Base-by-base conservation (phyloP, 2,329 filamentous ascomycete genomes). In the Cytospora piceae region DNA sequence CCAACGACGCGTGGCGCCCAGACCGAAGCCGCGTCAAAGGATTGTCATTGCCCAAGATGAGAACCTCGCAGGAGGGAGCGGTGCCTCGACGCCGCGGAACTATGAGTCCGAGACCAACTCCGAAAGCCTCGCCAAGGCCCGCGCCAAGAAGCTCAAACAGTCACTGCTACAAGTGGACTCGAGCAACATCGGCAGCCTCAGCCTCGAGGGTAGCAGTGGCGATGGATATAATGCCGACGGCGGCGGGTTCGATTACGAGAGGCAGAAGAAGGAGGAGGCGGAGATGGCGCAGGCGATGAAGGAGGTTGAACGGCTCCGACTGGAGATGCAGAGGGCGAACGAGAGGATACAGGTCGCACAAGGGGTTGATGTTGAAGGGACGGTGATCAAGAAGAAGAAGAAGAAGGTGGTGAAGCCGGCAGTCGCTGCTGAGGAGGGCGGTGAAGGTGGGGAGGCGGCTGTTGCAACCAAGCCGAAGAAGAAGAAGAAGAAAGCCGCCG, bases 251-350 rank as follows among this genome's bases (percentile, higher is more conserved):
- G 86, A 91, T 65, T 83, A 87, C 59, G 90, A 93, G 72, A 82
- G 83, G 61, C 86, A 89, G 69, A 85, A 90, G 74, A 86, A 85
- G 20, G 93, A 96, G 73, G 93, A 97, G 67, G 88, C 87, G 1
- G 94, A 97, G 77, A 96, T 97, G 92, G 88, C 87, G 54, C 88
- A 87, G 72, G 95, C 94, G 11, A 88, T 97, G 82, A 89, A 90
- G 75, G 92, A 97, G 76, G 91, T 99, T 3, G 94, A 98, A 79
- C 84, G 89, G 60, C 80, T 96, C 66, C 84, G 95, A 61, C 81
- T 97, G 64, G 92, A 97, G 78, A 97, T 98, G 93, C 91, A 94
- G 78, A 81, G 91, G 64, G 89, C 88, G 46, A 91, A 90, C 72
- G 91, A 94, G 78, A 81, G 90, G 63, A 88, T 94, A 46, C 85